A percentile compares a stretch with the other conserved stretches of the same genome.
Conservation (phyloP, 805 yeast genomes). For the Yarrowia osloensis region DNA sequence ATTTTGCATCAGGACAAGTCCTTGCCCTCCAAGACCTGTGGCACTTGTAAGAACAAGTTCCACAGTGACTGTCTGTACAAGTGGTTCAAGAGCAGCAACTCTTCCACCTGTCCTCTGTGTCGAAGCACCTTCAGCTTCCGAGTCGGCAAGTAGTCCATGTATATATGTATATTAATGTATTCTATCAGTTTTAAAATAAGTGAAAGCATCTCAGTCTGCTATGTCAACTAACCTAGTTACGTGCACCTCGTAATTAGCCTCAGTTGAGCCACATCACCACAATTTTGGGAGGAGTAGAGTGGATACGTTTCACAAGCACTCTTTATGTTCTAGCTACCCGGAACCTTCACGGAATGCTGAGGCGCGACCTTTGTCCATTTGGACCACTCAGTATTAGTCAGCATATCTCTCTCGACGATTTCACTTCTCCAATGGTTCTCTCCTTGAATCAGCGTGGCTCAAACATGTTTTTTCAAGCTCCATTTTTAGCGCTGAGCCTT, state of each 20-base stretch:
- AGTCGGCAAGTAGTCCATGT: conserved; percentile 32
- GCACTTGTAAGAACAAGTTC: conserved; percentile 89
- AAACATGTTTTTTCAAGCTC: neutral
- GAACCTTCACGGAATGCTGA: too few relatives aligned
- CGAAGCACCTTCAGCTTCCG: conserved; percentile 56
- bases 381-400: too few relatives aligned
- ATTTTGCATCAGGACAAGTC: conserved; percentile 88
- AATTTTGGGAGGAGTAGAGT: neutral
- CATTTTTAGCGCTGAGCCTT: neutral
- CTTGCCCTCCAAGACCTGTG: conserved; percentile 83
- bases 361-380: too few relatives aligned
- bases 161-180: neutral
- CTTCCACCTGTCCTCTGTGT: conserved; percentile 93
- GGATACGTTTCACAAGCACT: neutral
- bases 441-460: neutral
- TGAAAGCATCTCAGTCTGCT: too few relatives aligned
- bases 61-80: conserved; percentile 94
- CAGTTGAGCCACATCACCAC: too few relatives aligned
- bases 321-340: neutral
- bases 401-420: too few relatives aligned
- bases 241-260: too few relatives aligned
- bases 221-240: too few relatives aligned
- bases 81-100: conserved; percentile 95
- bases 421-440: too few relatives aligned
- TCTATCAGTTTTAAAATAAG: too few relatives aligned